Conservation (phyloP, 2,329 filamentous ascomycete species). For the Blumeria graminis region DNA sequence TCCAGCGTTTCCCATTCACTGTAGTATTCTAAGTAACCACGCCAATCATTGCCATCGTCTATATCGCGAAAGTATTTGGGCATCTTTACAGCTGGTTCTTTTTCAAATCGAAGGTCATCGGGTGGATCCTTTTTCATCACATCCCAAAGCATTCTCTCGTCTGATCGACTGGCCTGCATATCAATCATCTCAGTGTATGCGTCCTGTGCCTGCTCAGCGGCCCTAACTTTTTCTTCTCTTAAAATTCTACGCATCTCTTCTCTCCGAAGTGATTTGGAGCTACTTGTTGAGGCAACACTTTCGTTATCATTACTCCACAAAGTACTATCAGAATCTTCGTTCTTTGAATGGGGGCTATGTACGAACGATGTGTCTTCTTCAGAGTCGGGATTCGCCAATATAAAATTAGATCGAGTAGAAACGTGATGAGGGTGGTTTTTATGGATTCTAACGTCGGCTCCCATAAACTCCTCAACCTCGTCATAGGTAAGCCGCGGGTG, state of each 20-base stretch:
- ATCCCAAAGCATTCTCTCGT: conserved; percentile 12
- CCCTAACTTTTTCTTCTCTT: neutral
- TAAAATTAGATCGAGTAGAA: too few species aligned
- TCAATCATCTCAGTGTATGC: conserved; percentile 11
- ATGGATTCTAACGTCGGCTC: neutral
- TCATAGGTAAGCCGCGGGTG: conserved; percentile 15
- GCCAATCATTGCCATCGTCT: conserved; percentile 9
- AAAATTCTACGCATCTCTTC: neutral
- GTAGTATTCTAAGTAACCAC: conserved; percentile 10
- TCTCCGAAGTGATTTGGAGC: neutral
- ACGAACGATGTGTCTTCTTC: too few species aligned
- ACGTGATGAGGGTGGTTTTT: too few species aligned
- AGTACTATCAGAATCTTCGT: too few species aligned
- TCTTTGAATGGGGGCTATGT: too few species aligned
- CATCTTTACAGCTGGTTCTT: conserved; percentile 1
- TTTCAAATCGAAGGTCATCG: conserved; percentile 7
- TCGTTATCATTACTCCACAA: neutral
- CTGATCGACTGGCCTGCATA: conserved; percentile 7
- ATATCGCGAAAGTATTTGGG: conserved; percentile 1
- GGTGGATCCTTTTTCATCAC: conserved; percentile 12
- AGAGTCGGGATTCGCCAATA: too few species aligned
- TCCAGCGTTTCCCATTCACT: conserved; percentile 14
- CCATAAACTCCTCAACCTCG: conserved; percentile 12
- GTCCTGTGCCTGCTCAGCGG: conserved; percentile 8
- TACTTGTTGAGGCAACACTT: neutral